Conservation (phyloP, 345 rosid species). For the Citrus maxima region DNA sequence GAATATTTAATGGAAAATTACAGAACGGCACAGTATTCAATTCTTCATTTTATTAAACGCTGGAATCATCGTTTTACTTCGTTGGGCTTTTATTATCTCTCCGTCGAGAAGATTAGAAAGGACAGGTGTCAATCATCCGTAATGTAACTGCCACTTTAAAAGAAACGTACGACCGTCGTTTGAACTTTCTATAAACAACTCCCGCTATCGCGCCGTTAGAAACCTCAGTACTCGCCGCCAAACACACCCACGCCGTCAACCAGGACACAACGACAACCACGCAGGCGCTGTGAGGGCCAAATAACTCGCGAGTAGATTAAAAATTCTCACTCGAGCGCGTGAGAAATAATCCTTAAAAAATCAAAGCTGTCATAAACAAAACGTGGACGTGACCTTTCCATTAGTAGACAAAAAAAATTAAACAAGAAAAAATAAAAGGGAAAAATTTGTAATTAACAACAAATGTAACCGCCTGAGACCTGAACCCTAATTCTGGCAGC, state of each 20-base stretch:
- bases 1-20: not conserved
- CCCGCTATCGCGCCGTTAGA: not conserved
- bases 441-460: not conserved
- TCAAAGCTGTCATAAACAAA: not conserved
- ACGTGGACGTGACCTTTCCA: slow-evolving; percentile 8
- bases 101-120: not conserved
- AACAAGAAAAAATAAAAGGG: not conserved
- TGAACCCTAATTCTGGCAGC: not conserved
- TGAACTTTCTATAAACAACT: not conserved
- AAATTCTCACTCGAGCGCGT: not conserved
- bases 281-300: not conserved
- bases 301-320: not conserved
- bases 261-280: not conserved
- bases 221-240: not conserved
- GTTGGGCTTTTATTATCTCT: not conserved
- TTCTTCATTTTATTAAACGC: too few species aligned
- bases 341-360: not conserved
- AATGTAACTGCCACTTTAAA: not conserved
- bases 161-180: not conserved
- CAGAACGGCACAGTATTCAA: not conserved
- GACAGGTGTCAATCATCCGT: slow-evolving; percentile 13
- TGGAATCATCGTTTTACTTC: not conserved
- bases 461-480: slow-evolving; percentile 11
- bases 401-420: slow-evolving; percentile 11
- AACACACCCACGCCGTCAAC: not conserved